Evolutionary conservation across 2,329 filamentous ascomycete genomes (phyloP), one percentile per base, ranked within the genome.

Genomic region (Hypoxylon sp.): DNA sequence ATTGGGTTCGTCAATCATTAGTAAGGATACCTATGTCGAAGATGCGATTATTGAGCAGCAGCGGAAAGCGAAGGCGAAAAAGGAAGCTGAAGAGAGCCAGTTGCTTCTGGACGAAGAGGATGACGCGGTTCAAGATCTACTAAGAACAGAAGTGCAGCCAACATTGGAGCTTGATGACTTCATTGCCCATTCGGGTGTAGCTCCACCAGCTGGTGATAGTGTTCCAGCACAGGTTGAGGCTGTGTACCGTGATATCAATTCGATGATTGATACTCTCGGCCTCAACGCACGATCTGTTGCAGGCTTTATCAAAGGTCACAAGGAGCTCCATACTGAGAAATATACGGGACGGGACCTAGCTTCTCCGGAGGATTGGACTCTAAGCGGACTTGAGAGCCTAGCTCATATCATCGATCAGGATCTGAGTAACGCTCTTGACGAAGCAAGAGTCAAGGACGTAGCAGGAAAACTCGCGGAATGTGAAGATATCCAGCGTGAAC

Each of bases 261-360:
- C 92, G 11, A 99, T 98, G 96, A 90, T 99, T 46, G 93, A 98
- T 74, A 95, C 93, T 0, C 82, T 98, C 43, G 95, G 95, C 9
- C 86, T 98, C 53, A 98, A 98, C 76, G 89, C 84, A 10, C 84
- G 87, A 14, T 89, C 92, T 5, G 87, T 95, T 38, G 83, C 85
- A 51, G 83, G 83, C 10, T 91, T 90, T 70, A 84, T 94, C 46
- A 84, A 87, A 60, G 93, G 91, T 6, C 92, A 97, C 72, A 84
- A 83, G 10, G 82, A 89, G 53, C 80, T 83, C 45, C 79, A 82
- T 53, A 83, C 86, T 56, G 82, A 87, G 36, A 80, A 81, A 9
- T 86, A 91, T 32, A 86, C 82, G 6, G 86, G 87, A 67, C 84
- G 90, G 53, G 90, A 97, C 68, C 83, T 98, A 30, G 90, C 93